Conservation (phyloP, 148 eudicot genomes). For the Polygonum aviculare region DNA sequence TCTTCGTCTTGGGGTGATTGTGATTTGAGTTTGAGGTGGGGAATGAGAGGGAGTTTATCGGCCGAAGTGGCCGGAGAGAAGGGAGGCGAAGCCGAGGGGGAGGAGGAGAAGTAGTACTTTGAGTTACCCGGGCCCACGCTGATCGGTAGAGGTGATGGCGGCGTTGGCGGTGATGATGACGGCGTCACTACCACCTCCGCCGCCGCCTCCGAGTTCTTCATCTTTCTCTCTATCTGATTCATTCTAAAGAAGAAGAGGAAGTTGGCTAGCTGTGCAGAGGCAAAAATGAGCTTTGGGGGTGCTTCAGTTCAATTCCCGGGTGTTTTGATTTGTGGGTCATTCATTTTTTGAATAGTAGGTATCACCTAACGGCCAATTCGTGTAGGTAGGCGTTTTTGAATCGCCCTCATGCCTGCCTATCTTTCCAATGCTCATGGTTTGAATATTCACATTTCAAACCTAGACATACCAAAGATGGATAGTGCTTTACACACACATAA, state of each 20-base stretch:
- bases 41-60: conserved; percentile 17
- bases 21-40: background rate
- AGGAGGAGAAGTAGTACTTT: conserved; percentile 25
- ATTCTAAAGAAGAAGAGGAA: background rate
- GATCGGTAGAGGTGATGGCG: conserved; percentile 32
- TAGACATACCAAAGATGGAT: no score
- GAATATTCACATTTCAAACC: no score
- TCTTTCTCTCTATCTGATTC: background rate
- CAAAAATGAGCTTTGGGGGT: background rate
- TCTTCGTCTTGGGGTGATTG: background rate
- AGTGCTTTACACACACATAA: no score
- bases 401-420: background rate
- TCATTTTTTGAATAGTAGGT: conserved; percentile 21
- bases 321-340: background rate
- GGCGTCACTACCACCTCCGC: conserved; percentile 16
- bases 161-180: conserved; percentile 27
- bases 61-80: conserved; percentile 21
- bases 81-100: conserved; percentile 21
- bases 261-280: background rate
- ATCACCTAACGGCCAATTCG: conserved; percentile 22
- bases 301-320: background rate
- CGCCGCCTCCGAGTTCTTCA: background rate
- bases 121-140: conserved; percentile 31
- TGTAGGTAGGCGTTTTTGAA: background rate
- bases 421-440: background rate